Evolutionary conservation across 2,329 filamentous ascomycete species (phyloP), one percentile per base, ranked within the genome.

Genomic region (Curvularia eragrostidis): DNA sequence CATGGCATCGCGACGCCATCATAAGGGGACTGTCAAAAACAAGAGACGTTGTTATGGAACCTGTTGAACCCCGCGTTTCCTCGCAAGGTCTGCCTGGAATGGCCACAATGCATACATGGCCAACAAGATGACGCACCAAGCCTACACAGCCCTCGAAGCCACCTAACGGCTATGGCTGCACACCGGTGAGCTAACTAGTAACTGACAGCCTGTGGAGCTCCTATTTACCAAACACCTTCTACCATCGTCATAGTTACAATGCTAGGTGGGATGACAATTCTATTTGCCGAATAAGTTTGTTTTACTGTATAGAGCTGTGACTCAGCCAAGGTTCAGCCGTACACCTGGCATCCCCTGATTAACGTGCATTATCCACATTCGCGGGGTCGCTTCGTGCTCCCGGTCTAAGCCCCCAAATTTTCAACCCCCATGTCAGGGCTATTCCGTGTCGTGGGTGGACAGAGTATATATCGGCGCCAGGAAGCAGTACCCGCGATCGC

Each of bases 281-380:
- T 38, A 72, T 71, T 73, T 62, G 70, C 47, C 46, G 59, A 51
- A 44, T 57, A 58, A 18, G 54, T 51, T 46, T 50, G 48, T 43
- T 57, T 56, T 67, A 65, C 66, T 56, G 62, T 52, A 57, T 65
- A 71, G 57, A 64, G 63, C 69, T 71, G 68, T 72, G 69, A 72
- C 66, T 70, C 70, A 68, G 62, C 59, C 52, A 52, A 24, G 46
- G 46, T 57, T 58, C 58, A 74, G 69, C 69, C 69, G 53, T 59
- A 54, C 57, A 65, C 52, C 59, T 69, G 58, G 62, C 65, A 56
- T 66, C 67, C 65, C 62, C 67, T 71, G 68, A 64, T 59, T 54
- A 53, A 56, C 59, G 42, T 52, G 52, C 46, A 60, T 61, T 61
- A 63, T 54, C 59, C 61, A 62, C 59, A 61, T 58, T 55, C 48